Evolutionary conservation across 2,329 filamentous ascomycete genomes (phyloP), one percentile per base, ranked within the genome.

Genomic region (Claviceps quebecensis): DNA sequence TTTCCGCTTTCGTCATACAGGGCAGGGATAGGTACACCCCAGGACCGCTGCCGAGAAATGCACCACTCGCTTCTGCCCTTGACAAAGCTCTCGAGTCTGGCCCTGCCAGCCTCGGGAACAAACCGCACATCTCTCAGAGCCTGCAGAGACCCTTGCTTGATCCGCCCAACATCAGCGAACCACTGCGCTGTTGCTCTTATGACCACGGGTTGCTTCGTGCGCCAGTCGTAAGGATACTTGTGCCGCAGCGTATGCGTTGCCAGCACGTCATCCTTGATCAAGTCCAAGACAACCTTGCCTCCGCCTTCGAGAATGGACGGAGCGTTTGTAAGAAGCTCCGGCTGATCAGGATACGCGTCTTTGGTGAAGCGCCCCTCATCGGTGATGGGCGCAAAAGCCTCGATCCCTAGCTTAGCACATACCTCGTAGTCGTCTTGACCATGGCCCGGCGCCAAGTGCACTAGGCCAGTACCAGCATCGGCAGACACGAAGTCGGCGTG

Each of bases 211-310:
- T 86, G 76, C 67, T 97, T 98, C 0, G 91, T 95, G 50, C 93
- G 79, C 93, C 93, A 98, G 68, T 98, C 93, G 59, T 97, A 95
- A 0, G 93, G 93, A 64, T 97, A 97, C 66, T 95, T 97, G 72
- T 98, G 93, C 49, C 75, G 76, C 63, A 91, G 84, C 52, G 74
- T 74, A 58, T 94, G 84, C 4, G 77, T 77, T 40, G 76, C 75
- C 41, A 96, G 69, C 3, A 97, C 76, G 54, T 81, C 71, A 0
- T 75, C 70, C 26, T 73, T 69, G 2, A 96, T 72, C 48, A 93
- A 72, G 1, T 82, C 72, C 37, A 97, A 66, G 0, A 96, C 83
- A 3, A 78, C 77, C 48, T 75, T 69, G 38, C 81, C 81, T 41
- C 89, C 90, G 8, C 81, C 78, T 17, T 77, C 76, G 36, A 89